Evolutionary conservation across 352 stramenopile species (phyloP).

Genomic region (Phytophthora europaea): DNA sequence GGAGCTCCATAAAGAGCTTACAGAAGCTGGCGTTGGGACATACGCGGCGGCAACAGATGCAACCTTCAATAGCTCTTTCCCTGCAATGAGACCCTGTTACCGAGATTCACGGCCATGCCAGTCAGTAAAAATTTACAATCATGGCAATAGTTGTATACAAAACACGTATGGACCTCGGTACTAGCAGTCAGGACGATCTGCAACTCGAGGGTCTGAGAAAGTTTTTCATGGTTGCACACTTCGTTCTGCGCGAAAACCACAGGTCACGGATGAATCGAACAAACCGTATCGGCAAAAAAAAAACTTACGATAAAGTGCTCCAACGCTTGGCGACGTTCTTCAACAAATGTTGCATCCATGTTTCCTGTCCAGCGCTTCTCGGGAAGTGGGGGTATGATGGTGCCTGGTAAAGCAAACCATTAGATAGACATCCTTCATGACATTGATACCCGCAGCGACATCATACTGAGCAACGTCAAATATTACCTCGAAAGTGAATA

Average conservation of each 20-base stretch:
- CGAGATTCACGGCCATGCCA: neutral
- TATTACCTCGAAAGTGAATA: conserved; percentile 77
- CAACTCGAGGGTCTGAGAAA: conserved; percentile 84
- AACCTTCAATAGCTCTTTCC: conserved; percentile 86
- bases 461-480: neutral
- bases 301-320: conserved; percentile 88
- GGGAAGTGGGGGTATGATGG: conserved; percentile 90
- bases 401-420: conserved; percentile 47
- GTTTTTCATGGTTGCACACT: conserved; percentile 86
- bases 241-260: conserved; percentile 68
- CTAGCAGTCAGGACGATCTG: conserved; percentile 88
- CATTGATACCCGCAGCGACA: neutral
- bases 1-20: conserved; percentile 87
- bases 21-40: conserved; percentile 76
- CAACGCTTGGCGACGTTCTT: conserved; percentile 87
- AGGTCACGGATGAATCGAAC: neutral
- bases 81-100: conserved; percentile 77
- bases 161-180: conserved; percentile 61
- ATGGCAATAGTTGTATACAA: neutral
- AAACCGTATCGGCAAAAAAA: neutral
- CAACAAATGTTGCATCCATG: conserved; percentile 91
- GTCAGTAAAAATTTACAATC: neutral
- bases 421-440: neutral
- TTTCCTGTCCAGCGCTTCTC: conserved; percentile 92
- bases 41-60: conserved; percentile 77